A percentile compares a stretch with the other conserved stretches of the same genome.
These are phyloP conservation scores for Magnolia sinica DNA, from an alignment of 164 flowering plant genomes.

Conservation along the genomic window DNA sequence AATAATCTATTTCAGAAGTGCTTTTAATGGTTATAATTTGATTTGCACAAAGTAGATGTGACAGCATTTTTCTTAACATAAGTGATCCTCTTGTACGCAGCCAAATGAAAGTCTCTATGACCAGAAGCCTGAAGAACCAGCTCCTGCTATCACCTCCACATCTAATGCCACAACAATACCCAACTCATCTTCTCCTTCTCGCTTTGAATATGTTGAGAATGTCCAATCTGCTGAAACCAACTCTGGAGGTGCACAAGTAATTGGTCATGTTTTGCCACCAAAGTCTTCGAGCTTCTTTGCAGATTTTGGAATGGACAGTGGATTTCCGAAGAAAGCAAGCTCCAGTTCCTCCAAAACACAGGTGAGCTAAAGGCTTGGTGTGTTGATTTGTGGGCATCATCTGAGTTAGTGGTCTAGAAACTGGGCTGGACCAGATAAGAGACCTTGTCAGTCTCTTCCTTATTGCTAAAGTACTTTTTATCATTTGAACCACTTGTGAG, in stretches of 20 bases:
- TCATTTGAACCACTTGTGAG: too few relatives aligned
- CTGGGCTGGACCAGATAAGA: too few relatives aligned
- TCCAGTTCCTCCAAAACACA: conserved; percentile 68
- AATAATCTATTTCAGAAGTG: background rate
- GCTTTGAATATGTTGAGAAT: conserved; percentile 84
- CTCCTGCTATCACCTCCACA: conserved; percentile 48
- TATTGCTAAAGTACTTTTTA: too few relatives aligned
- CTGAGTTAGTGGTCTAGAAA: background rate
- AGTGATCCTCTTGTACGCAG: conserved; percentile 36
- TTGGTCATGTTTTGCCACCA: conserved; percentile 85
- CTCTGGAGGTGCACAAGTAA: conserved; percentile 50
- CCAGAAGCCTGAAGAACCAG: conserved; percentile 91
- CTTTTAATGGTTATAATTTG: background rate
- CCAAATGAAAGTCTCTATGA: conserved; percentile 89
- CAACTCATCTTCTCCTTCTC: conserved; percentile 57
- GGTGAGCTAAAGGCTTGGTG: conserved; percentile 30
- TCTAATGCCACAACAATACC: conserved; percentile 34
- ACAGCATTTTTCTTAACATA: background rate
- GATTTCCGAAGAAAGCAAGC: conserved; percentile 56
- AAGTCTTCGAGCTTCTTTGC: conserved; percentile 83
- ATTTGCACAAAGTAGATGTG: background rate
- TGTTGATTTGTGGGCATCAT: background rate
- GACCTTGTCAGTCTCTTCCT: too few relatives aligned
- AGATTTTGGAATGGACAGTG: conserved; percentile 89
- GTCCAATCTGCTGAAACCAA: conserved; percentile 45